Percentiles rank a stretch among this genome's conserved stretches.
phyloP scores from a whole-genome alignment of 2,329 filamentous ascomycete genomes.

The Pseudogymnoascus sp. region DNA sequence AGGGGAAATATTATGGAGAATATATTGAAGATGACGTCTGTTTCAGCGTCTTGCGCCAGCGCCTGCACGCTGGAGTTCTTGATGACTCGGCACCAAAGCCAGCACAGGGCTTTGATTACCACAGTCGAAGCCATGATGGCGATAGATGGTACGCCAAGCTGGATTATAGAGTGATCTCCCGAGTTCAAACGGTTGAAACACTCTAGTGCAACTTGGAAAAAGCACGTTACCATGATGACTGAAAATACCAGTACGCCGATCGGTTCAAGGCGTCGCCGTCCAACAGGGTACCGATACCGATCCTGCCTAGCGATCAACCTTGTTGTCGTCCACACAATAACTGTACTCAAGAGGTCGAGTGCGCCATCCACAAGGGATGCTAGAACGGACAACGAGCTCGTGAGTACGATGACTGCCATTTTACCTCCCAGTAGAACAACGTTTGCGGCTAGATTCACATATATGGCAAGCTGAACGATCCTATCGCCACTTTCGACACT shows the following conservation, averaged over 20 bases:
- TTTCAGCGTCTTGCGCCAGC: constrained; percentile 54
- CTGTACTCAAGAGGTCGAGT: constrained; percentile 49
- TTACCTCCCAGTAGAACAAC: constrained; percentile 48
- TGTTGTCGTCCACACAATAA: constrained; percentile 53
- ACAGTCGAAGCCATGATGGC: constrained; percentile 49
- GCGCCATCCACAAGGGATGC: constrained; percentile 54
- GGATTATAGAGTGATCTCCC: constrained; percentile 36
- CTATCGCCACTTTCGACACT: constrained; percentile 65
- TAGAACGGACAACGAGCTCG: constrained; percentile 50
- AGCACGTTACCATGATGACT: constrained; percentile 55
- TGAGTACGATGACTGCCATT: constrained; percentile 44
- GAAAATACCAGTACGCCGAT: constrained; percentile 55
- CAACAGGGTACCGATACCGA: constrained; percentile 43
- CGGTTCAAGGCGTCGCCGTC: constrained; percentile 47
- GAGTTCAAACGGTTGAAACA: constrained; percentile 50
- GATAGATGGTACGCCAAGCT: constrained; percentile 44
- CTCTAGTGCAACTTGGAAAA: constrained; percentile 51
- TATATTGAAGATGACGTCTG: constrained; percentile 56
- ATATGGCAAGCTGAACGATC: constrained; percentile 80
- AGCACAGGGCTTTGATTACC: constrained; percentile 50
- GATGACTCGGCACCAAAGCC: constrained; percentile 48
- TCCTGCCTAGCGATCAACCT: constrained; percentile 41
- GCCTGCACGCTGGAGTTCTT: constrained; percentile 58
- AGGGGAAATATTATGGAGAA: constrained; percentile 54
- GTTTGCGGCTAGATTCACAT: constrained; percentile 55